Evolutionary conservation across 2,329 filamentous ascomycete species (phyloP), one percentile per base, ranked within the genome.

Genomic region (Teratosphaeria nubilosa): DNA sequence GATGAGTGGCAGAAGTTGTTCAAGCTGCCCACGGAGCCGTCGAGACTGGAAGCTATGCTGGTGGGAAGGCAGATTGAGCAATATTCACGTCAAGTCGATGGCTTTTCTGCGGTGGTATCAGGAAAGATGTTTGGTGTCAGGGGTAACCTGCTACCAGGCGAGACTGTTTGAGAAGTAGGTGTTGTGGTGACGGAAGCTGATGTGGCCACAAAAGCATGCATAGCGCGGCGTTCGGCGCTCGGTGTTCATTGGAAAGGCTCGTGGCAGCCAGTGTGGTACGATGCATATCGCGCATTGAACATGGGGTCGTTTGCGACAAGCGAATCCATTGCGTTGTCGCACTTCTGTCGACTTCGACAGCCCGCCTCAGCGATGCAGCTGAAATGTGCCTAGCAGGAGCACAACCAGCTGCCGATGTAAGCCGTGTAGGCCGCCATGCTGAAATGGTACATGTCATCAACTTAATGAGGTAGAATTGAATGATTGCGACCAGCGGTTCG

Each of bases 81-180:
- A 78, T 99, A 97, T 78, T 90, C 91, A 71, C 87, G 91, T 78
- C 94, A 97, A 79, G 88, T 97, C 59, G 94, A 99, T 75, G 90
- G 90, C 45, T 97, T 97, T 76, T 92, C 92, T 53, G 91, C 94
- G 58, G 87, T 86, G 64, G 88, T 95, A 66, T 95, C 85, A 63
- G 86, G 90, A 65, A 99, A 99, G 85, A 96, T 99, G 92, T 99
- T 99, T 75, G 91, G 91, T 45, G 90, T 96, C 61, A 86, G 91
- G 75, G 83, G 82, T 63, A 86, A 84, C 69, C 71, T 86, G 59
- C 69, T 86, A 63, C 84, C 84, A 20, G 79, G 80, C 58, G 82
- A 83, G 67, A 58, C 56, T 24, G 65, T 59, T 56, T 69, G 60
- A 45, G 34, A 2, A 3, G 20, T 48, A 11, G 41, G 1, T 48